These are phyloP conservation scores for Chamaenerion angustifolium DNA, from an alignment of 345 rosid genomes.

Conservation along the genomic window DNA sequence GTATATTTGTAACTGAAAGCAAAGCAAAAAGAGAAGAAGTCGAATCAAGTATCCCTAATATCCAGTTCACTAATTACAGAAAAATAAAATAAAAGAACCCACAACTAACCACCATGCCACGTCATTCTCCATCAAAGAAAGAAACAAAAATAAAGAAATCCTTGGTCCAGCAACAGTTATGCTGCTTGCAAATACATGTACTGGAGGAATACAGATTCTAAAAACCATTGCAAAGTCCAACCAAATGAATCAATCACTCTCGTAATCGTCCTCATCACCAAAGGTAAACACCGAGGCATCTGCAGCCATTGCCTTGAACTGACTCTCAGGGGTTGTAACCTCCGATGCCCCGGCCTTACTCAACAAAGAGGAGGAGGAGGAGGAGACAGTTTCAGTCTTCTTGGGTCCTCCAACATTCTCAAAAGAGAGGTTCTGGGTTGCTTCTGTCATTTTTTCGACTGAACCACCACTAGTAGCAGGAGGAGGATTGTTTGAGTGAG, in stretches of 20 bases:
- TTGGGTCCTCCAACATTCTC: conserved; percentile 7
- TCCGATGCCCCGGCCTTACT: not conserved
- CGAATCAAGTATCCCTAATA: too few species aligned
- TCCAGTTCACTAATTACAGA: too few species aligned
- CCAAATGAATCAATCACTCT: conserved; percentile 34
- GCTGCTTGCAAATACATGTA: too few species aligned
- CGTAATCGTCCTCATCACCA: conserved; percentile 77
- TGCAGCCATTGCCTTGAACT: conserved; percentile 77
- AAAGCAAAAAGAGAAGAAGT: too few species aligned
- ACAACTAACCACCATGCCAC: too few species aligned
- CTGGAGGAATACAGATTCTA: not conserved
- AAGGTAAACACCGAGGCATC: conserved; percentile 80
- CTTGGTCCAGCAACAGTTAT: too few species aligned
- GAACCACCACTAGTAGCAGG: too few species aligned
- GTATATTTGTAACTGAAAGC: too few species aligned
- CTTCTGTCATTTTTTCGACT: conserved; percentile 9
- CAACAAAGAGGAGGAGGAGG: conserved; percentile 7
- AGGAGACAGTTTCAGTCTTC: not conserved
- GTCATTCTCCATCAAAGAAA: too few species aligned
- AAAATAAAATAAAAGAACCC: too few species aligned
- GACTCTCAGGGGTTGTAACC: conserved; percentile 18
- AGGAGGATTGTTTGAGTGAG: conserved; percentile 1
- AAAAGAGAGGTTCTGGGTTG: conserved; percentile 15
- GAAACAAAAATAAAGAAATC: too few species aligned
- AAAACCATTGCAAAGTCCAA: not conserved